Evolutionary conservation across 2,329 filamentous ascomycete genomes (phyloP).

Genomic region (Apiospora malaysiana): DNA sequence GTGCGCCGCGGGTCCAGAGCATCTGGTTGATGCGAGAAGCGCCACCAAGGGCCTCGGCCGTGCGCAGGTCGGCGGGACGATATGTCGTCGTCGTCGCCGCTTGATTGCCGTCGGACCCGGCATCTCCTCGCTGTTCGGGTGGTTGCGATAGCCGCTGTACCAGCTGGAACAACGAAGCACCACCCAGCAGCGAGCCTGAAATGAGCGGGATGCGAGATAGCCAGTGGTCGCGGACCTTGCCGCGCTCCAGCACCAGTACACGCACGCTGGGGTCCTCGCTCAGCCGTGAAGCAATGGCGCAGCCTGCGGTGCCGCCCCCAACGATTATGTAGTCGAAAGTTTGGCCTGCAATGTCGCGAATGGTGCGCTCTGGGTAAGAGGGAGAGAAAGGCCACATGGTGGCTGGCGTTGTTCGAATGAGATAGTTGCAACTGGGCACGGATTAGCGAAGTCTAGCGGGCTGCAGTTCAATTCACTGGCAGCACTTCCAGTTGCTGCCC

Average conservation of each 20-base stretch:
- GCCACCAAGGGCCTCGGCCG: constrained; percentile 35
- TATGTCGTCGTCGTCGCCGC: not conserved
- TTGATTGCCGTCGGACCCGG: not conserved
- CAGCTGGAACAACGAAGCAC: constrained; percentile 20
- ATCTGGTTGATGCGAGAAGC: constrained; percentile 37
- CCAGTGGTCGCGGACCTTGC: constrained; percentile 24
- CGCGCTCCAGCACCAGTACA: constrained; percentile 25
- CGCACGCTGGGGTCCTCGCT: constrained; percentile 24
- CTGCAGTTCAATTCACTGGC: not conserved
- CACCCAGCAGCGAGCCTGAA: constrained; percentile 21
- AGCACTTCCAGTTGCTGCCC: not conserved
- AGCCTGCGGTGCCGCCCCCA: constrained; percentile 26
- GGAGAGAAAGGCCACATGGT: constrained; percentile 25
- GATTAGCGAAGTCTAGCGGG: not conserved
- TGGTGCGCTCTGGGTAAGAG: constrained; percentile 22
- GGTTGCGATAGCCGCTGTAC: constrained; percentile 21
- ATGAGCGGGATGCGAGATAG: constrained; percentile 25
- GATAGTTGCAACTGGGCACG: not conserved
- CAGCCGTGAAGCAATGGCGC: constrained; percentile 23
- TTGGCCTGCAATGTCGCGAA: constrained; percentile 18
- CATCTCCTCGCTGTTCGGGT: not conserved
- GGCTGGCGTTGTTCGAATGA: not conserved
- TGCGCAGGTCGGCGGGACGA: constrained; percentile 22
- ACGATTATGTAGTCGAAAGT: constrained; percentile 29
- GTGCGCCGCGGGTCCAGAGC: constrained; percentile 36